phyloP scores from a whole-genome alignment of 164 flowering plant species.

The Litsea cubeba region DNA sequence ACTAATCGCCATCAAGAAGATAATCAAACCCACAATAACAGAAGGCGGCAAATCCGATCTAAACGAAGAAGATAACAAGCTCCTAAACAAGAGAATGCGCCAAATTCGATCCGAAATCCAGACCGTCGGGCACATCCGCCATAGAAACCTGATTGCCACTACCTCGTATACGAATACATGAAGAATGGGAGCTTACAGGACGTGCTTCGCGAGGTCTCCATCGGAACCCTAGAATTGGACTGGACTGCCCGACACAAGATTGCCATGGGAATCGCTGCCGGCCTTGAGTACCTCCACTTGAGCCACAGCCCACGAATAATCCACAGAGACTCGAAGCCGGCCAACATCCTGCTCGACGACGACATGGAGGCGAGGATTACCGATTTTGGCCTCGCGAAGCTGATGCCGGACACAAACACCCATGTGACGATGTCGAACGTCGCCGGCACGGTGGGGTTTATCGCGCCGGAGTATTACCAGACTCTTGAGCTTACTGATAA shows the following conservation, averaged over 20 bases:
- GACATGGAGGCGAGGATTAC: constrained; percentile 89
- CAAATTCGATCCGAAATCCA: too few species aligned
- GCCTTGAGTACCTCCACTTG: constrained; percentile 80
- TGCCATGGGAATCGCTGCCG: constrained; percentile 69
- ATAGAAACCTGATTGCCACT: too few species aligned
- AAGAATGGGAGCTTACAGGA: constrained; percentile 89
- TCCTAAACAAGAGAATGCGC: too few species aligned
- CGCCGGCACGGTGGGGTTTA: constrained; percentile 79
- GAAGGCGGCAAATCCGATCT: too few species aligned
- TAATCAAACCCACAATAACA: too few species aligned
- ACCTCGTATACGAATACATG: constrained; percentile 80
- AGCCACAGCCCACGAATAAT: constrained; percentile 65
- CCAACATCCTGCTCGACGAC: constrained; percentile 76
- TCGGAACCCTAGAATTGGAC: constrained; percentile 50
- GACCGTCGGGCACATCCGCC: too few species aligned
- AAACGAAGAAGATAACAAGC: too few species aligned
- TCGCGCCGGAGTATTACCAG: constrained; percentile 88
- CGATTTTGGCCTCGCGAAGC: constrained; percentile 89
- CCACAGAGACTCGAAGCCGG: constrained; percentile 90
- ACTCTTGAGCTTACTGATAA: too few species aligned
- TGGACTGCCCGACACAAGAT: constrained; percentile 60
- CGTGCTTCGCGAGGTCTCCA: constrained; percentile 30
- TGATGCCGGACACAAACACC: constrained; percentile 63
- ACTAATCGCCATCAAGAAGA: too few species aligned
- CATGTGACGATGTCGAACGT: constrained; percentile 69